These are phyloP conservation scores for Tricholoma saponaceum DNA, from an alignment of 768 basidiomycete species.

Conservation along the genomic window DNA sequence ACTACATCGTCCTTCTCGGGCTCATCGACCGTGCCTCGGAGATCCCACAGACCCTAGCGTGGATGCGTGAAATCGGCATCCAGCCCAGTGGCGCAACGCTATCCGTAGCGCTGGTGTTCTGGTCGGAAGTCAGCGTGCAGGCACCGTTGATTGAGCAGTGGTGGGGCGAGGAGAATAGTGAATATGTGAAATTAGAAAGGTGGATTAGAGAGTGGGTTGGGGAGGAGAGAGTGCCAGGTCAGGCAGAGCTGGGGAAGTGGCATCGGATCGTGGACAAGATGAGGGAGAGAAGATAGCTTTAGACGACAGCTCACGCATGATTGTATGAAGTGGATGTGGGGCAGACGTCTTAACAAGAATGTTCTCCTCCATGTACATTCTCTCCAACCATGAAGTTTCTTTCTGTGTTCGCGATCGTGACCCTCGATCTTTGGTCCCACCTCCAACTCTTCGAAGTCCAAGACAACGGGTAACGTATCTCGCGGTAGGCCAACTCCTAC, in stretches of 20 bases:
- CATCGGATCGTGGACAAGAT: constrained; percentile 6
- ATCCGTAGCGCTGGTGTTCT: constrained; percentile 60
- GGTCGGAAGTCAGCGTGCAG: constrained; percentile 64
- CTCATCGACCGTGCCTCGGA: constrained; percentile 44
- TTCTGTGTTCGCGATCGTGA: too few relatives aligned
- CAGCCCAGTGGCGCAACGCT: constrained; percentile 52
- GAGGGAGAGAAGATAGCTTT: background rate
- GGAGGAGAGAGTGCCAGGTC: constrained; percentile 37
- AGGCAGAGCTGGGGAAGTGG: constrained; percentile 31
- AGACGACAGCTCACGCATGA: background rate
- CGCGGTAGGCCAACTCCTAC: too few relatives aligned
- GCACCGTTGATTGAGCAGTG: constrained; percentile 54
- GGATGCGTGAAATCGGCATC: constrained; percentile 66
- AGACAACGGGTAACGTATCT: too few relatives aligned
- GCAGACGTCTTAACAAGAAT: too few relatives aligned
- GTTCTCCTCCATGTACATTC: too few relatives aligned
- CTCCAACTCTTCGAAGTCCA: too few relatives aligned
- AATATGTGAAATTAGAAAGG: constrained; percentile 39
- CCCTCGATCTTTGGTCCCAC: too few relatives aligned
- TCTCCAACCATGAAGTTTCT: too few relatives aligned
- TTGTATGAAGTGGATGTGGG: background rate
- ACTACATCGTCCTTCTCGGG: constrained; percentile 62
- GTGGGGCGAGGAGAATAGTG: constrained; percentile 28
- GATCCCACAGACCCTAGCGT: constrained; percentile 63
- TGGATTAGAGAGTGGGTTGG: constrained; percentile 65